phyloP scores from a whole-genome alignment of 768 basidiomycete genomes.

The Mrakia gelida region DNA sequence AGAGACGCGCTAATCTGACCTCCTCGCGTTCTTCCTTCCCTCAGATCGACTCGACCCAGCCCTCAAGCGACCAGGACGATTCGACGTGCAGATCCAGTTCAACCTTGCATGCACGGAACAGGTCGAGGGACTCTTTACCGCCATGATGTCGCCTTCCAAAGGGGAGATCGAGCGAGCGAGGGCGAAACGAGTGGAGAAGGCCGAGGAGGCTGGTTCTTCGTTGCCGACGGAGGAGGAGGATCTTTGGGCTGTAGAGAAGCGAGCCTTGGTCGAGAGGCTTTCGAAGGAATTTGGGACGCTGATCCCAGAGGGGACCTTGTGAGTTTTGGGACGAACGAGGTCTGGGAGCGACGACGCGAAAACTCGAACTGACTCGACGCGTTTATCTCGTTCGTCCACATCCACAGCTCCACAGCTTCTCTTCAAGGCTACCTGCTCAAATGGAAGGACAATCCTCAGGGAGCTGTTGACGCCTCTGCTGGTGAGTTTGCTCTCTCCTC shows the following conservation, averaged over 20 bases:
- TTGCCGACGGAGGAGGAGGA: constrained; percentile 62
- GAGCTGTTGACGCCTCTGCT: constrained; percentile 68
- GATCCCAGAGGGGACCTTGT: background rate
- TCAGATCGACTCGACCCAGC: constrained; percentile 65
- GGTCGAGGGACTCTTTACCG: constrained; percentile 59
- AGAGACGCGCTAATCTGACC: constrained; percentile 44
- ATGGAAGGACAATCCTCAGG: constrained; percentile 59
- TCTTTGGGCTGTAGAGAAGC: constrained; percentile 49
- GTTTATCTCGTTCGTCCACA: constrained; percentile 17
- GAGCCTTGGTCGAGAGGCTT: constrained; percentile 43
- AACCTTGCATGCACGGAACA: constrained; percentile 67
- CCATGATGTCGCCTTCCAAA: constrained; percentile 43
- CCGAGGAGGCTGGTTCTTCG: constrained; percentile 37
- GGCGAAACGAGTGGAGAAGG: constrained; percentile 25
- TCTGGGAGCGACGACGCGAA: constrained; percentile 42
- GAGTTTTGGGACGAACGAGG: background rate
- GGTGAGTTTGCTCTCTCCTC: background rate
- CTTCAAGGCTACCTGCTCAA: constrained; percentile 77
- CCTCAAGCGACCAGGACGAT: constrained; percentile 68
- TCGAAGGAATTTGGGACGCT: constrained; percentile 2
- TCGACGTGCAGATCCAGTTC: constrained; percentile 76
- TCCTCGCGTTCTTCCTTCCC: constrained; percentile 50
- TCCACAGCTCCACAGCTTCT: constrained; percentile 47
- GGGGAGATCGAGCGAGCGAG: constrained; percentile 26
- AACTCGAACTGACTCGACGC: constrained; percentile 41